phyloP scores from a whole-genome alignment of 352 stramenopile genomes.

The Globisporangium megalacanthum region DNA sequence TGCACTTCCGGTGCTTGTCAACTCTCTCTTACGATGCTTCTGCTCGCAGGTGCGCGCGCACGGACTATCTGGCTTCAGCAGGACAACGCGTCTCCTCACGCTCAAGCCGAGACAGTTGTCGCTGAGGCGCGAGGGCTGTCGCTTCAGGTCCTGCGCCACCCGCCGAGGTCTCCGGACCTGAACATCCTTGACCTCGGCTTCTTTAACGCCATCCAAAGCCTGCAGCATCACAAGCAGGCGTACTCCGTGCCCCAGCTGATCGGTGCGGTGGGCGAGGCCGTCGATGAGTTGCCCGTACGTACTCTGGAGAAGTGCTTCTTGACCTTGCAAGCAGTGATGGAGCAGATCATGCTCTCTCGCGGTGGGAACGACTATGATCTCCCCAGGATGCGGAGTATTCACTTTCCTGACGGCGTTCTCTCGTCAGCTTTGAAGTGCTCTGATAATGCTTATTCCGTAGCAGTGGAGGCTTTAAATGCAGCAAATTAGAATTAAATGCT shows the following conservation, averaged over 20 bases:
- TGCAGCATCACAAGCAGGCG: conserved; percentile 7
- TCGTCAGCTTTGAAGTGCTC: no score
- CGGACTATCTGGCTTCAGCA: neutral
- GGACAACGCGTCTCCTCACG: neutral
- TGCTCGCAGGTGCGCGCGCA: no score
- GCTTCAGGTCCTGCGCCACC: neutral
- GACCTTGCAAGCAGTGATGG: conserved; percentile 12
- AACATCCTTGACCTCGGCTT: neutral
- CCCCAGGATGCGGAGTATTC: no score
- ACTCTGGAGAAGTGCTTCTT: conserved; percentile 9
- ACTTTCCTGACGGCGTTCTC: no score
- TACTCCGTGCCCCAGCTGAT: conserved; percentile 5
- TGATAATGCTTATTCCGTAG: no score
- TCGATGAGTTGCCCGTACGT: neutral
- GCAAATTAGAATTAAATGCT: no score
- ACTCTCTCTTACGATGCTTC: no score
- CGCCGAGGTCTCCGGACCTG: neutral
- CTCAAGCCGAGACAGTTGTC: no score
- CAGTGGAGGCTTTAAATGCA: no score
- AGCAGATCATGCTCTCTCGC: neutral
- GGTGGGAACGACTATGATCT: no score
- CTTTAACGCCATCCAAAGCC: conserved; percentile 7
- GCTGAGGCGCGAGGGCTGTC: neutral
- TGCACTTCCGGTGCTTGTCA: no score
- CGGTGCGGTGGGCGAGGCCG: neutral